phyloP scores from a whole-genome alignment of 1,284 basidiomycete genomes.

The Cutaneotrichosporon curvatum region DNA sequence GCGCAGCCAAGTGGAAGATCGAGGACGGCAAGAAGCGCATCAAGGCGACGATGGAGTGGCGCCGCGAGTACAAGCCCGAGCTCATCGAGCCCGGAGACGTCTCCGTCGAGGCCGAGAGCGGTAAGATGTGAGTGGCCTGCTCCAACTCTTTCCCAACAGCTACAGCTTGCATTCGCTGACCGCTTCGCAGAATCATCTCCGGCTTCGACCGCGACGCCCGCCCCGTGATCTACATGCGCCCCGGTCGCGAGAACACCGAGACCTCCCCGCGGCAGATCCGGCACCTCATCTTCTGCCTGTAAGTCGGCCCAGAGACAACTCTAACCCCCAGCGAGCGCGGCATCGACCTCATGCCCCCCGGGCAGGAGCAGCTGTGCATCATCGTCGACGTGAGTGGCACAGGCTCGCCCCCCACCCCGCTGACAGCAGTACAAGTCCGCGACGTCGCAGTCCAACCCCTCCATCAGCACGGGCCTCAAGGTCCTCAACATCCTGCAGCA shows the following conservation, averaged over 20 bases:
- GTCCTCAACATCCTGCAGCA: conserved; percentile 78
- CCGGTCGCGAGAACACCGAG: conserved; percentile 72
- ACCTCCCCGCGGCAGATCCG: conserved; percentile 65
- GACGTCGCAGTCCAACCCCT: conserved; percentile 70
- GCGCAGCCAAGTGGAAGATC: conserved; percentile 73
- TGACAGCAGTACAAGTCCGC: conserved; percentile 65
- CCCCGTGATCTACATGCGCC: conserved; percentile 75
- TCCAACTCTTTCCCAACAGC: not conserved
- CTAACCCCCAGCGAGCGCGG: conserved; percentile 62
- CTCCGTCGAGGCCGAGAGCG: conserved; percentile 65
- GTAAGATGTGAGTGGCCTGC: conserved; percentile 64
- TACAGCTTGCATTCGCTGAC: not conserved
- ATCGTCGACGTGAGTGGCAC: conserved; percentile 65
- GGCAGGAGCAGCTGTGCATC: conserved; percentile 71
- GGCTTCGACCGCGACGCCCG: conserved; percentile 76
- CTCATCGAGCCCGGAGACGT: conserved; percentile 70
- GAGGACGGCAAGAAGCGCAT: conserved; percentile 69
- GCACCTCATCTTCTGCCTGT: conserved; percentile 77
- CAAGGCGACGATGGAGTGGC: conserved; percentile 69
- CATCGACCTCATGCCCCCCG: conserved; percentile 73
- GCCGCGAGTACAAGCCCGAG: conserved; percentile 71
- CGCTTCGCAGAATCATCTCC: conserved; percentile 57
- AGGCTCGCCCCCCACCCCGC: conserved; percentile 62
- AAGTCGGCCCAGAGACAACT: conserved; percentile 36
- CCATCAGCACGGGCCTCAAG: conserved; percentile 67